Conservation (phyloP, 129 eudicot genomes). For the Saussurea involucrata region DNA sequence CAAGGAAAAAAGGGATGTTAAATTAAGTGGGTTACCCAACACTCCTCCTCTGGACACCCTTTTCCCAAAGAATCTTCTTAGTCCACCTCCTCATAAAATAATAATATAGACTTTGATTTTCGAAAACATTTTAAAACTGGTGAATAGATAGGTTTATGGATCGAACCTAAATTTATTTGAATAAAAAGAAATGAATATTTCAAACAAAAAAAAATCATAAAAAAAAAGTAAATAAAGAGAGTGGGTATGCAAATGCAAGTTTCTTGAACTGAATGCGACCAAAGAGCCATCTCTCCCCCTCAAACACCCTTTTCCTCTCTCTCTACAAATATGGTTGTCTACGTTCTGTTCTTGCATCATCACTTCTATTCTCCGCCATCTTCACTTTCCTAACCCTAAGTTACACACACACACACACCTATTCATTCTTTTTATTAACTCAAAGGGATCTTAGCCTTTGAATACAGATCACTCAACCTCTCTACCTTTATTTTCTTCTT, state of each 20-base stretch:
- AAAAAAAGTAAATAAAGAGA: background rate
- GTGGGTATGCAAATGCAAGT: constrained; percentile 18
- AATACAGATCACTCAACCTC: constrained; percentile 24
- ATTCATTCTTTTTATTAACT: background rate
- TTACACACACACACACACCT: too few relatives aligned
- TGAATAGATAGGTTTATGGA: background rate
- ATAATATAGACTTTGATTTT: background rate
- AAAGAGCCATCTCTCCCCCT: constrained; percentile 14
- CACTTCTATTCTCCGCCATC: constrained; percentile 29
- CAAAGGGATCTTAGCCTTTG: constrained; percentile 4
- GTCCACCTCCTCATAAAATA: constrained; percentile 1
- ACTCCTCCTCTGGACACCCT: background rate
- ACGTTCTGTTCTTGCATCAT: constrained; percentile 1
- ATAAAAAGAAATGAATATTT: too few relatives aligned
- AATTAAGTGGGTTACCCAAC: constrained; percentile 8
- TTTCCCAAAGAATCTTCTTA: constrained; percentile 18
- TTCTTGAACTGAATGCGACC: constrained; percentile 21
- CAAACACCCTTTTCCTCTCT: background rate
- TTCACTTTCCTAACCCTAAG: constrained; percentile 30
- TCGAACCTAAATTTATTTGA: background rate
- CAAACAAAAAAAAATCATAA: background rate
- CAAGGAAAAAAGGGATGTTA: background rate
- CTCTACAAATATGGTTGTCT: constrained; percentile 12
- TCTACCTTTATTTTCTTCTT: constrained; percentile 9
- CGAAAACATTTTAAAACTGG: background rate